A percentile compares a stretch with the other conserved stretches of the same genome.
These are phyloP conservation scores for Phanerochaete sordida DNA, from an alignment of 768 basidiomycete species.

Conservation along the genomic window DNA sequence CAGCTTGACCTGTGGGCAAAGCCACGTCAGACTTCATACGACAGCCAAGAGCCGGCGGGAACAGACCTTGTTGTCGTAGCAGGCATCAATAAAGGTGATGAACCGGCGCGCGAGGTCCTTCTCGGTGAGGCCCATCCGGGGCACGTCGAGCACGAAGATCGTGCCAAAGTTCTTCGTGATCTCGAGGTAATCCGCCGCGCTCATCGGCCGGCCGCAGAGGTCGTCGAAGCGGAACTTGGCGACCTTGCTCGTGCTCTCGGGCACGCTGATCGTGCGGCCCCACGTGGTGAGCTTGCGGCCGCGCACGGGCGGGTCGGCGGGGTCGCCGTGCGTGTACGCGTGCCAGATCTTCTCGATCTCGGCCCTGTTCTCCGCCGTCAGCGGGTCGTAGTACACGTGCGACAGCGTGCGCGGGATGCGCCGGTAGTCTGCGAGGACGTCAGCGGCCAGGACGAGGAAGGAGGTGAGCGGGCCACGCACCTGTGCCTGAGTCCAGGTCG, in stretches of 20 bases:
- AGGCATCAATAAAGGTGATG: constrained; percentile 97
- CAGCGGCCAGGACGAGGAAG: not conserved
- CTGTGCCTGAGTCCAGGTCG: constrained; percentile 94
- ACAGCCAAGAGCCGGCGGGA: no score
- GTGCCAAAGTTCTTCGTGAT: constrained; percentile 86
- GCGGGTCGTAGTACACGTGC: constrained; percentile 87
- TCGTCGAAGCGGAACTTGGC: constrained; percentile 86
- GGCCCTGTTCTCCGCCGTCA: constrained; percentile 55
- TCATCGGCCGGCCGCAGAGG: constrained; percentile 84
- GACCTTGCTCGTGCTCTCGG: constrained; percentile 73
- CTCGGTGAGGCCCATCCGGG: constrained; percentile 79
- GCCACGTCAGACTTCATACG: constrained; percentile 16
- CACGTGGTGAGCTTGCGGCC: constrained; percentile 78
- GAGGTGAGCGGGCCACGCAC: constrained; percentile 34
- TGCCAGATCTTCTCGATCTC: constrained; percentile 86
- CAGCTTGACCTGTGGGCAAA: constrained; percentile 67
- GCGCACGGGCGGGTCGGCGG: constrained; percentile 50
- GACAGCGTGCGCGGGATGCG: constrained; percentile 91
- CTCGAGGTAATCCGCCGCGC: constrained; percentile 95
- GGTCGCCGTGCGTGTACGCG: constrained; percentile 52
- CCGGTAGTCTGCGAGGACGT: constrained; percentile 73
- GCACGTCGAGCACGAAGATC: constrained; percentile 83
- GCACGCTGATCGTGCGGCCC: constrained; percentile 80
- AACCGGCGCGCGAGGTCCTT: constrained; percentile 94
- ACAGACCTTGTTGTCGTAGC: constrained; percentile 93